phyloP scores from a whole-genome alignment of 768 basidiomycete species.

The Xerocomellus chrysenteron region DNA sequence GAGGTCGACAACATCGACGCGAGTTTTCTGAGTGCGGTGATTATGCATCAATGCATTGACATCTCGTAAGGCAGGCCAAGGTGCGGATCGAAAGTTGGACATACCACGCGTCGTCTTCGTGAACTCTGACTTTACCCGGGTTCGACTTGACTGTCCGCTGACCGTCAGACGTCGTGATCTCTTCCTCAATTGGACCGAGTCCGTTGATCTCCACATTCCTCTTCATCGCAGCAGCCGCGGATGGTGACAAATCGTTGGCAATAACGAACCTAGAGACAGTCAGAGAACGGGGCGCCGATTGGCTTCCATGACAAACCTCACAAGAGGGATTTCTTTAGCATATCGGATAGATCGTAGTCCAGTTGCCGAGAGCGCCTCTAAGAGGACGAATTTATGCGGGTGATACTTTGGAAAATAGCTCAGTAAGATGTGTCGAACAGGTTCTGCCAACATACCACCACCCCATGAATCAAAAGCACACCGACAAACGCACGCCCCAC shows the following conservation, averaged over 20 bases:
- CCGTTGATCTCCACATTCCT: constrained; percentile 84
- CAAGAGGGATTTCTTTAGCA: constrained; percentile 91
- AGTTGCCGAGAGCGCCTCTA: constrained; percentile 95
- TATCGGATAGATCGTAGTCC: constrained; percentile 96
- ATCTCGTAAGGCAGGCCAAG: not conserved
- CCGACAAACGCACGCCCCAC: not conserved
- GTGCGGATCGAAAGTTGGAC: constrained; percentile 13
- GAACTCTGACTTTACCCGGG: constrained; percentile 67
- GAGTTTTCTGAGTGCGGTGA: constrained; percentile 67
- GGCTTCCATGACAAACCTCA: constrained; percentile 56
- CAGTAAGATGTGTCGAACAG: constrained; percentile 1
- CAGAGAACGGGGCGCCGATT: constrained; percentile 8
- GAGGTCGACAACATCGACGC: constrained; percentile 94
- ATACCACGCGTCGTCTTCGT: constrained; percentile 95
- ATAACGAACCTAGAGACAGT: constrained; percentile 77
- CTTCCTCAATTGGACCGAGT: constrained; percentile 43
- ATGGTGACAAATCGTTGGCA: constrained; percentile 88
- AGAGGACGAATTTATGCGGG: constrained; percentile 70
- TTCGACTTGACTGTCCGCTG: constrained; percentile 13
- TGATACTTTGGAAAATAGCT: constrained; percentile 39
- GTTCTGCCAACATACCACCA: constrained; percentile 19
- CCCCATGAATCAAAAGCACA: not conserved
- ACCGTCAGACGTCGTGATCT: constrained; percentile 10
- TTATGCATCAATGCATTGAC: constrained; percentile 84
- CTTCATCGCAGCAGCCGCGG: constrained; percentile 82